Conservation (phyloP, 2,329 filamentous ascomycete genomes). For the Tolypocladium tundrense region DNA sequence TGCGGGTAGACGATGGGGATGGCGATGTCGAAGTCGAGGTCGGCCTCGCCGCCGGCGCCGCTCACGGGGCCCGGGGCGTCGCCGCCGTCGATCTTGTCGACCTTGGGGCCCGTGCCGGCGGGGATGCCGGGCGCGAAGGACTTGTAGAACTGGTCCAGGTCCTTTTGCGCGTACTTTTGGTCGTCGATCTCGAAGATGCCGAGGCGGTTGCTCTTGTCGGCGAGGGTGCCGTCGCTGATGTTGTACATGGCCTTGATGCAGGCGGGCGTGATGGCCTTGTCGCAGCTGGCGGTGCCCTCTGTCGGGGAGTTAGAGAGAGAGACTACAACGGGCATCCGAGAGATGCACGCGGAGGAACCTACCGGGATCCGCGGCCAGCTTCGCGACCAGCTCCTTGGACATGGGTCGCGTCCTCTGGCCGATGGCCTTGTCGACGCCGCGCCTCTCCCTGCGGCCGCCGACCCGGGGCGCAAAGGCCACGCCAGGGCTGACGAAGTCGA, state of each 20-base stretch:
- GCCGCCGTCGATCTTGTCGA: constrained; percentile 36
- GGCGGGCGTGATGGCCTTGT: constrained; percentile 43
- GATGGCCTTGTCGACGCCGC: neutral
- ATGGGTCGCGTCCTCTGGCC: neutral
- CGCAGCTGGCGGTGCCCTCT: constrained; percentile 25
- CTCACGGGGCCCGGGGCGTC: constrained; percentile 27
- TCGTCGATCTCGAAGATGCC: constrained; percentile 42
- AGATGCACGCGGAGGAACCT: neutral
- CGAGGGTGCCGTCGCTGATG: constrained; percentile 26
- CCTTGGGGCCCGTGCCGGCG: constrained; percentile 30
- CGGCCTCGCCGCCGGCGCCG: constrained; percentile 31
- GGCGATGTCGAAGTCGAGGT: constrained; percentile 43
- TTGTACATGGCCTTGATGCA: constrained; percentile 42
- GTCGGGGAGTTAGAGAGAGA: neutral
- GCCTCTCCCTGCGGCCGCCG: neutral
- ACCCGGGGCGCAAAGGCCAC: constrained; percentile 9
- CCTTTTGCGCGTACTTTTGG: constrained; percentile 39
- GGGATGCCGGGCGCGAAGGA: constrained; percentile 28
- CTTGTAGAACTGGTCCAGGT: constrained; percentile 35
- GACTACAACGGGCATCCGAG: neutral
- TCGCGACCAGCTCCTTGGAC: neutral
- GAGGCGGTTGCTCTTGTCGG: constrained; percentile 31
- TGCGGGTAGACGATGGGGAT: constrained; percentile 44
- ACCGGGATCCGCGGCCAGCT: neutral
- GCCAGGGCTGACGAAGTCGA: constrained; percentile 32